A percentile compares a stretch with the other conserved stretches of the same genome.
Evolutionary conservation across 495 filamentous ascomycete genomes (phyloP).

Genomic region (Aspergillus hancockii): DNA sequence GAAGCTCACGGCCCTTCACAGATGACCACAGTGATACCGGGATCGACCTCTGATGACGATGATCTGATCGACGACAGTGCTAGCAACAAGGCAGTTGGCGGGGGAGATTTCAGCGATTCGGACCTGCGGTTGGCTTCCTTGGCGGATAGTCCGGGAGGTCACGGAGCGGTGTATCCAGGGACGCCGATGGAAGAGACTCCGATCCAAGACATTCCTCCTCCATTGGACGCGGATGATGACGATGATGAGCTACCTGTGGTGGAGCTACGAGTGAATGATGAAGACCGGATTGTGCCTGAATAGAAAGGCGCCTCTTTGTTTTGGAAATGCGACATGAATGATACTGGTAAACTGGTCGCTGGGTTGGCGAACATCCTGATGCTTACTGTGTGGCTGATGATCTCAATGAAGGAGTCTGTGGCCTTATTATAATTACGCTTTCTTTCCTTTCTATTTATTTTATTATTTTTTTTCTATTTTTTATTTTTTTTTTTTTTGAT

Average conservation of each 20-base stretch:
- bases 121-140: conserved; percentile 37
- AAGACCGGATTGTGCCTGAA: conserved; percentile 34
- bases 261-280: conserved; percentile 45
- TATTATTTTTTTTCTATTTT: background rate
- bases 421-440: conserved; percentile 8
- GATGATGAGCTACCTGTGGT: conserved; percentile 48
- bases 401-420: conserved; percentile 4
- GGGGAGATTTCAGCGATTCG: conserved; percentile 39
- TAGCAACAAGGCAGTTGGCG: conserved; percentile 48
- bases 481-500: too few species aligned
- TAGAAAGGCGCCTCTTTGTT: background rate
- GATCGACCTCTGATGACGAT: conserved; percentile 34
- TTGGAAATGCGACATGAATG: conserved; percentile 18
- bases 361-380: background rate
- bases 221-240: conserved; percentile 35
- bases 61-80: conserved; percentile 40
- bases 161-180: conserved; percentile 27
- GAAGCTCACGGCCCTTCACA: conserved; percentile 38
- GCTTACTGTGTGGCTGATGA: background rate
- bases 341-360: conserved; percentile 3
- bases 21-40: conserved; percentile 31
- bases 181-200: conserved; percentile 34
- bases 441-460: conserved; percentile 2
- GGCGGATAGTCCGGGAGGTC: conserved; percentile 29
- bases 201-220: conserved; percentile 38